Evolutionary conservation across 345 rosid species (phyloP).

Genomic region (Hibiscus mutabilis): DNA sequence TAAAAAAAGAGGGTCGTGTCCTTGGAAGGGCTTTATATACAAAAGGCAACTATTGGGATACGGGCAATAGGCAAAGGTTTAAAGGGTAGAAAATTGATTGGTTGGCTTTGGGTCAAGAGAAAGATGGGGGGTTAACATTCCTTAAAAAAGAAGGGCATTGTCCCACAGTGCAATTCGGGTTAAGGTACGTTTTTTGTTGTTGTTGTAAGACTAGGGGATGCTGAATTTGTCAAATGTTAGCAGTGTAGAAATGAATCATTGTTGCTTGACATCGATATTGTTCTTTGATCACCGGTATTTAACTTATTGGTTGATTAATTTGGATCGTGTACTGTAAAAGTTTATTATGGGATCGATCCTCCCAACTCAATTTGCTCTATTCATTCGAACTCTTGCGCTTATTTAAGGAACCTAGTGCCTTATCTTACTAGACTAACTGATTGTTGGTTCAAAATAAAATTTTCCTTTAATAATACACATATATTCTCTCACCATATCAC

Average conservation of each 20-base stretch:
- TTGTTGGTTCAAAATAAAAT: no score
- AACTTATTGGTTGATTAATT: no score
- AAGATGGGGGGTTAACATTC: neutral
- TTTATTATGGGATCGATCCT: no score
- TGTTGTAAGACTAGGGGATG: neutral
- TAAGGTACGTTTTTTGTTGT: neutral
- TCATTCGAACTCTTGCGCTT: no score
- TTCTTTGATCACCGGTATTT: neutral
- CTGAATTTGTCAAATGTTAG: conserved; percentile 6
- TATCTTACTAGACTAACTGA: no score
- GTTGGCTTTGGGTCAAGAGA: neutral
- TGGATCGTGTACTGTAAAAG: no score
- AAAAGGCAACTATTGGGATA: neutral
- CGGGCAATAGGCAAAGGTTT: neutral
- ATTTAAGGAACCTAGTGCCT: no score
- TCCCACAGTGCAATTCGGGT: conserved; percentile 26
- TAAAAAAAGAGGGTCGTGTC: neutral
- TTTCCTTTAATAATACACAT: no score
- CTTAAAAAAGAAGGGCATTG: conserved; percentile 20
- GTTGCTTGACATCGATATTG: conserved; percentile 13
- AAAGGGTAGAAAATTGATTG: neutral
- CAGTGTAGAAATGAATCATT: conserved; percentile 12
- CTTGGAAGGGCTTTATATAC: neutral
- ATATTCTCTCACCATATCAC: conserved; percentile 20
- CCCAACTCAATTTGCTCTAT: no score